Conservation (phyloP, 495 filamentous ascomycete genomes). For the Xylaria venustula region DNA sequence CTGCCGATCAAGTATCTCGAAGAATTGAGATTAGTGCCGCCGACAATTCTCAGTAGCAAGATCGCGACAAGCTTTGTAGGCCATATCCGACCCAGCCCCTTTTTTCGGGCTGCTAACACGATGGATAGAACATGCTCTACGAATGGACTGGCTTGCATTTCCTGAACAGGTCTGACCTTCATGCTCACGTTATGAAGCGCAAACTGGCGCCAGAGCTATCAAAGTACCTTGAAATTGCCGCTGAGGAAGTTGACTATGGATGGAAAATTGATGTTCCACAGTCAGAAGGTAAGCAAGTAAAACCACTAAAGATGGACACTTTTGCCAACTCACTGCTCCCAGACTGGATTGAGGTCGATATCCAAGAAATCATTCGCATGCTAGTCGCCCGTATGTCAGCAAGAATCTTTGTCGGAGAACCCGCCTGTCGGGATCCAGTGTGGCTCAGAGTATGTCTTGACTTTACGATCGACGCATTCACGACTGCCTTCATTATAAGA, state of each 20-base stretch:
- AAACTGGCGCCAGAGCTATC: not conserved
- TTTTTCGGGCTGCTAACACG: not conserved
- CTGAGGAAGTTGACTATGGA: not conserved
- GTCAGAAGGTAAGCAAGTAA: not conserved
- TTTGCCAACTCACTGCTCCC: not conserved
- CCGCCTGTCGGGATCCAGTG: slow-evolving; percentile 38
- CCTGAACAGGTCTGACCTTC: not conserved
- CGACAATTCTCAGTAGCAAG: not conserved
- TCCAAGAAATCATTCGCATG: slow-evolving; percentile 9
- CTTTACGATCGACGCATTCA: slow-evolving; percentile 45
- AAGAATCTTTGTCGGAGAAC: slow-evolving; percentile 41
- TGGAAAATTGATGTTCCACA: not conserved
- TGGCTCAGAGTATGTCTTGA: slow-evolving; percentile 48
- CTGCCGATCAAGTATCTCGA: not conserved
- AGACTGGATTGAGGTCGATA: slow-evolving; percentile 7
- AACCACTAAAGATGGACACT: not conserved
- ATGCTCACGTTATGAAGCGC: not conserved
- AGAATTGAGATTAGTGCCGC: not conserved
- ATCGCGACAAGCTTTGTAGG: not conserved
- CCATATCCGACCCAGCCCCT: not conserved
- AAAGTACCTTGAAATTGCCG: not conserved
- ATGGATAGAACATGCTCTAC: not conserved
- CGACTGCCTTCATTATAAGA: slow-evolving; percentile 19
- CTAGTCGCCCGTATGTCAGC: slow-evolving; percentile 44
- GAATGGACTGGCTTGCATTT: not conserved